phyloP scores from a whole-genome alignment of 2,329 filamentous ascomycete species.

The Teratosphaeria destructans region DNA sequence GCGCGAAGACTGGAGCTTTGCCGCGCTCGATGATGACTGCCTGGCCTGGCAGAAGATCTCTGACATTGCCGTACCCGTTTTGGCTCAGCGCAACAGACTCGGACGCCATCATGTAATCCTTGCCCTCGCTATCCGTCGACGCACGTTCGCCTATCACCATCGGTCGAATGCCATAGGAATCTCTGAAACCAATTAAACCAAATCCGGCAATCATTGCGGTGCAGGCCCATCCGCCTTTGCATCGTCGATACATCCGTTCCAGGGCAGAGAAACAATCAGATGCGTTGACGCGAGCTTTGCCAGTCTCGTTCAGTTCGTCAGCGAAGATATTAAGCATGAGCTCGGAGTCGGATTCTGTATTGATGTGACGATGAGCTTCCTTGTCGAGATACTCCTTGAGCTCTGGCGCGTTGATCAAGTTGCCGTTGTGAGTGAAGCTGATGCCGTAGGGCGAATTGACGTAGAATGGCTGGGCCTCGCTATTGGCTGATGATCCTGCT shows the following conservation, averaged over 20 bases:
- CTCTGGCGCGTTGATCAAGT: slow-evolving; percentile 69
- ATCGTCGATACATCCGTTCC: slow-evolving; percentile 60
- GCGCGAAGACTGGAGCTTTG: slow-evolving; percentile 59
- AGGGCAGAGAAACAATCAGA: slow-evolving; percentile 67
- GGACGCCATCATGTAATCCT: slow-evolving; percentile 83
- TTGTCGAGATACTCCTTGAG: slow-evolving; percentile 63
- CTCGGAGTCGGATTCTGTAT: slow-evolving; percentile 82
- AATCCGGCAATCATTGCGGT: slow-evolving; percentile 76
- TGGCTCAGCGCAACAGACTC: slow-evolving; percentile 77
- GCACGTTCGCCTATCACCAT: slow-evolving; percentile 66
- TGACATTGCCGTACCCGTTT: slow-evolving; percentile 66
- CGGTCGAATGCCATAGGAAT: slow-evolving; percentile 72
- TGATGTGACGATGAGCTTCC: slow-evolving; percentile 75
- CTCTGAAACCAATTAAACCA: slow-evolving; percentile 69
- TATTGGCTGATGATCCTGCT: slow-evolving; percentile 69
- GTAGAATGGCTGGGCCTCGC: slow-evolving; percentile 87
- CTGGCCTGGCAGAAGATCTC: slow-evolving; percentile 71
- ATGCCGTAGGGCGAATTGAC: slow-evolving; percentile 79
- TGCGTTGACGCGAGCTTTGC: slow-evolving; percentile 68
- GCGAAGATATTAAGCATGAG: slow-evolving; percentile 84
- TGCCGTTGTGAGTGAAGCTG: slow-evolving; percentile 75
- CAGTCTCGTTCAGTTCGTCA: slow-evolving; percentile 66
- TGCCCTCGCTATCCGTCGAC: slow-evolving; percentile 32
- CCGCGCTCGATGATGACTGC: slow-evolving; percentile 80
- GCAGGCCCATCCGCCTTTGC: slow-evolving; percentile 68